A percentile compares a stretch with the other conserved stretches of the same genome.
Evolutionary conservation across 2,329 filamentous ascomycete species (phyloP).

Genomic region (Zymoseptoria brevis): DNA sequence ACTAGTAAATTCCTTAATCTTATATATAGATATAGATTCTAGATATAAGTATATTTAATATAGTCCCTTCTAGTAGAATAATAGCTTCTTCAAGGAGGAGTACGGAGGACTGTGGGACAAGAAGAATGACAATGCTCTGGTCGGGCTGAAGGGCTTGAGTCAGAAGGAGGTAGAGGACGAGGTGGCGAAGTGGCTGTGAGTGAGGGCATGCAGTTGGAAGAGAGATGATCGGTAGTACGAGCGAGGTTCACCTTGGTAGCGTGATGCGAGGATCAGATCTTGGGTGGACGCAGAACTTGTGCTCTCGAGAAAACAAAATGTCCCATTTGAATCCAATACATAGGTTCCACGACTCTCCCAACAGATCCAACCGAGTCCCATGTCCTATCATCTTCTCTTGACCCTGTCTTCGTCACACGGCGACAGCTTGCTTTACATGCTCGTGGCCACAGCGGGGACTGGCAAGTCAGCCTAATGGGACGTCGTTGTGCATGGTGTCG

Average conservation of each 20-base stretch:
- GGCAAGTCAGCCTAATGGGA: not conserved
- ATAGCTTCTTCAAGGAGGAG: constrained; percentile 4
- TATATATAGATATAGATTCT: too few species aligned
- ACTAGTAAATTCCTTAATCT: too few species aligned
- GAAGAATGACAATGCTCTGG: constrained; percentile 32
- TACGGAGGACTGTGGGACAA: constrained; percentile 29
- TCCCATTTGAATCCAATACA: not conserved
- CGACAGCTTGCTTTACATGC: not conserved
- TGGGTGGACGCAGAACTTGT: not conserved
- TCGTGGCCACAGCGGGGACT: not conserved
- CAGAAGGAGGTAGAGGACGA: constrained; percentile 25
- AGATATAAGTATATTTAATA: too few species aligned
- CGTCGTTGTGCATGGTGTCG: not conserved
- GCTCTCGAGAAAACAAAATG: not conserved
- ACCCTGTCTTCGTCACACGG: too few species aligned
- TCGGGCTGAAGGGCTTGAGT: constrained; percentile 29
- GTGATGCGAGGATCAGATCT: not conserved
- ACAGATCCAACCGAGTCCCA: not conserved
- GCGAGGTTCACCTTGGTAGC: not conserved
- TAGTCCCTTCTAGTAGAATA: too few species aligned
- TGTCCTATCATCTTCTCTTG: not conserved
- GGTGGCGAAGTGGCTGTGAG: constrained; percentile 16
- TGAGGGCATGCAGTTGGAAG: not conserved
- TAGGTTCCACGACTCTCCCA: not conserved
- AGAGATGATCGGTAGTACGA: not conserved